phyloP scores from a whole-genome alignment of 345 rosid genomes.

The Stellera chamaejasme region DNA sequence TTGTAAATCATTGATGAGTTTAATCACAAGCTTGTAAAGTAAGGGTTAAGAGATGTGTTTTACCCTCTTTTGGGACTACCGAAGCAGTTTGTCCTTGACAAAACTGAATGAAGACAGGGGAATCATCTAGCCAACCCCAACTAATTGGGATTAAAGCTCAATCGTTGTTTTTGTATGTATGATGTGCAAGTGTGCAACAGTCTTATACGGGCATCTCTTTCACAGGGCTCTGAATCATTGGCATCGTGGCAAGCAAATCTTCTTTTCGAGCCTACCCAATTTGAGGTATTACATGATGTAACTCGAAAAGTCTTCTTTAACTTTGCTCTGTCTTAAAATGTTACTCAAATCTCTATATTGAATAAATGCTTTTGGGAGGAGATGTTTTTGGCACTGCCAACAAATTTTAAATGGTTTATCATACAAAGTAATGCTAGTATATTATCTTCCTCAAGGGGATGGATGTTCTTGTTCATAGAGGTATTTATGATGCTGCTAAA shows the following conservation, averaged over 20 bases:
- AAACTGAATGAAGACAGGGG: too few relatives aligned
- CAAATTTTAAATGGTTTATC: neutral
- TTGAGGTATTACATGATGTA: slow-evolving; percentile 48
- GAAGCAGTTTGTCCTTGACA: too few relatives aligned
- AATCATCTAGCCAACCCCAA: too few relatives aligned
- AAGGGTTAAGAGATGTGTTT: too few relatives aligned
- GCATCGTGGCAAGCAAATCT: slow-evolving; percentile 97
- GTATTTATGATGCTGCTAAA: slow-evolving; percentile 97
- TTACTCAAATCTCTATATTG: too few relatives aligned
- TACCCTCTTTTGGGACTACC: too few relatives aligned
- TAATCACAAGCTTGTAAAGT: too few relatives aligned
- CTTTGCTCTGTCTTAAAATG: neutral
- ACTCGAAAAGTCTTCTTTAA: neutral
- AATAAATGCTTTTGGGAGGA: neutral
- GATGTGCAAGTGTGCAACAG: too few relatives aligned
- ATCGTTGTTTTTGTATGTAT: too few relatives aligned
- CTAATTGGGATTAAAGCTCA: too few relatives aligned
- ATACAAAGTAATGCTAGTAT: neutral
- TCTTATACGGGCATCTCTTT: neutral
- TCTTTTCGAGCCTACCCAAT: slow-evolving; percentile 82
- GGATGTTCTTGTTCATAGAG: slow-evolving; percentile 84
- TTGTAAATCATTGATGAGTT: too few relatives aligned
- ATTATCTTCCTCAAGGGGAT: slow-evolving; percentile 35
- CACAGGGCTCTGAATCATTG: slow-evolving; percentile 85
- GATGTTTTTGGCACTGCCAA: neutral